Evolutionary conservation across 1,284 basidiomycete genomes (phyloP).

Genomic region (Leccinum brunneo-olivaceum): DNA sequence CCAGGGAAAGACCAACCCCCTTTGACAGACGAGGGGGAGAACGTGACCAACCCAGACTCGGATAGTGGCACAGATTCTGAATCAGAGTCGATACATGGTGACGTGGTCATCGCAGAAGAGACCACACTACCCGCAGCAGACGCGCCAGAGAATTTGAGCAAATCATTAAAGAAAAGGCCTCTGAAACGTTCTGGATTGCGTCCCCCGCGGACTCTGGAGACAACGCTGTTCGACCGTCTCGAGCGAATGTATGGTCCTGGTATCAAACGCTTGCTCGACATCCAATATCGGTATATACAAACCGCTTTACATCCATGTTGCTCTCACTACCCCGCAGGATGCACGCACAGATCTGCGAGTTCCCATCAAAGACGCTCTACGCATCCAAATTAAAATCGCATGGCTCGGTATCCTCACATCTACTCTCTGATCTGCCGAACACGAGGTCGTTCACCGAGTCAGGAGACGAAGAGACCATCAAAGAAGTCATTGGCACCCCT

Average conservation of each 20-base stretch:
- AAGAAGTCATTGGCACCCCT: constrained; percentile 68
- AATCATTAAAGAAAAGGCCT: constrained; percentile 17
- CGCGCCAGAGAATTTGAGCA: constrained; percentile 6
- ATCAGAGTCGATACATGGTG: constrained; percentile 18
- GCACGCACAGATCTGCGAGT: constrained; percentile 81
- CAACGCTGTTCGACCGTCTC: constrained; percentile 87
- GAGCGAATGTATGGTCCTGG: constrained; percentile 79
- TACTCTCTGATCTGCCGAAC: constrained; percentile 67
- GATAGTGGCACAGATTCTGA: constrained; percentile 13
- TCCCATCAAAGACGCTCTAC: constrained; percentile 85
- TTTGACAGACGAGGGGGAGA: background rate
- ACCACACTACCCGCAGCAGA: constrained; percentile 5
- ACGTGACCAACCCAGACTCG: constrained; percentile 6
- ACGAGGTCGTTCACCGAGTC: constrained; percentile 34
- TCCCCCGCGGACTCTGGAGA: constrained; percentile 75
- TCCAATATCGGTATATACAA: constrained; percentile 74
- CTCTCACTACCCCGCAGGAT: constrained; percentile 48
- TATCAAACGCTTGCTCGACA: constrained; percentile 82
- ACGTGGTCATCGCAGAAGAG: constrained; percentile 19
- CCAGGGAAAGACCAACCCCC: background rate
- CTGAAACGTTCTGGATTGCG: constrained; percentile 34
- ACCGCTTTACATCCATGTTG: background rate
- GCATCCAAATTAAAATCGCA: constrained; percentile 67
- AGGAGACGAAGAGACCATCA: constrained; percentile 50
- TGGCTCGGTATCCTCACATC: constrained; percentile 61